Conservation (phyloP, 2,329 filamentous ascomycete genomes). For the Cladophialophora bantiana region DNA sequence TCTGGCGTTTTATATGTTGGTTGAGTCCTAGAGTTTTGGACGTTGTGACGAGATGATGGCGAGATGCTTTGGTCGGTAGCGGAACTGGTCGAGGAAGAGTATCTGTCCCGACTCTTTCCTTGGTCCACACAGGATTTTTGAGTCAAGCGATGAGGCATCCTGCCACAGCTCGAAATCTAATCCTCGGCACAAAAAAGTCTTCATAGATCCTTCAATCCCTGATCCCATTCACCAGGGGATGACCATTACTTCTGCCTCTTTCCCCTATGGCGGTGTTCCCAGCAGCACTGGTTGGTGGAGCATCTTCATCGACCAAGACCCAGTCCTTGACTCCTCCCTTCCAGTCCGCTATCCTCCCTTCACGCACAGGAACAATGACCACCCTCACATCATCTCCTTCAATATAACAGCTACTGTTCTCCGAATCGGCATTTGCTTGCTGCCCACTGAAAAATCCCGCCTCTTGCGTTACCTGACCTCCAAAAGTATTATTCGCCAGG, state of each 20-base stretch:
- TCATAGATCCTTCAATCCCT: slow-evolving; percentile 25
- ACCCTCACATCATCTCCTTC: slow-evolving; percentile 84
- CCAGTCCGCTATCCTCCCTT: slow-evolving; percentile 91
- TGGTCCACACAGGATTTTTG: neutral
- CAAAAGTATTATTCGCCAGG: slow-evolving; percentile 90
- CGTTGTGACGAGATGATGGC: slow-evolving; percentile 14
- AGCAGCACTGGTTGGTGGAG: slow-evolving; percentile 15
- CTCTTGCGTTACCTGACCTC: slow-evolving; percentile 59
- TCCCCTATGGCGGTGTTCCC: slow-evolving; percentile 3
- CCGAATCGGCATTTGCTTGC: slow-evolving; percentile 44
- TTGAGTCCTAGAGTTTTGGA: slow-evolving; percentile 19
- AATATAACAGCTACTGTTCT: slow-evolving; percentile 67
- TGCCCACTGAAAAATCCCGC: slow-evolving; percentile 51
- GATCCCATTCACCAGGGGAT: slow-evolving; percentile 35
- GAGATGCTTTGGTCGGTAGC: slow-evolving; percentile 1
- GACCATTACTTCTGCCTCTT: slow-evolving; percentile 33
- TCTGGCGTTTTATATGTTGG: slow-evolving; percentile 25
- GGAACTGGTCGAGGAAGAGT: neutral
- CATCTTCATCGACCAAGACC: slow-evolving; percentile 51
- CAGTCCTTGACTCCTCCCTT: slow-evolving; percentile 93
- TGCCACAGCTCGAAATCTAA: neutral
- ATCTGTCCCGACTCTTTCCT: neutral
- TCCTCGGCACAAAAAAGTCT: slow-evolving; percentile 16
- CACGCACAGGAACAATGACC: slow-evolving; percentile 81
- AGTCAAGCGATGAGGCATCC: neutral